Base-by-base conservation (phyloP, 345 rosid genomes). In the Excoecaria agallocha region DNA sequence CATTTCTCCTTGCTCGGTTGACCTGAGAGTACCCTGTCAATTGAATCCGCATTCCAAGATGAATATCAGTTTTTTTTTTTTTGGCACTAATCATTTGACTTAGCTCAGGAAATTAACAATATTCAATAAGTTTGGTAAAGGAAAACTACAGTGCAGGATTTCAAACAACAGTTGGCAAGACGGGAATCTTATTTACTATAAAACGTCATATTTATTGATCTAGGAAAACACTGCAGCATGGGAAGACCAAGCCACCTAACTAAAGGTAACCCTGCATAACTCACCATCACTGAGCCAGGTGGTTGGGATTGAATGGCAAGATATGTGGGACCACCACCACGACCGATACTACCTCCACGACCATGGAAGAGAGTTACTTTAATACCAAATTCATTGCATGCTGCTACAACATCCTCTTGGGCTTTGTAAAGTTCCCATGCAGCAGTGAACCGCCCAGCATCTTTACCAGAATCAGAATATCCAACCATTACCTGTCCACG, bases 351-450 rank as follows among this genome's bases (percentile, higher is more conserved):
- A 75, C 98, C 98, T 74, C 98, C 98, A 74, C 98, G 93, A 17
- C 98, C 98, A 85, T 94, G 98, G 85, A 94, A 94, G 60, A 92
- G 86, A 54, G 98, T 92, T 68, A 94, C 89, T 84, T 92, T 92
- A 54, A 94, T 89, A 51, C 97, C 97, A 82, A 65, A 89, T 73
- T 93, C 97, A 69, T 89, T 90, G 77, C 98, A 94, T 30, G 98
- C 97, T 49, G 93, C 93, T 65, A 90, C 98, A 86, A 94, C 99
- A 85, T 93, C 92, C 84, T 93, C 98, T 77, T 92, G 98, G 58
- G 98, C 98, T 85, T 94, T 94, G 84, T 94, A 94, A 37, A 94
- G 96, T 80, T 94, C 99, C 98, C 98, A 94, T 11, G 98, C 99
- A 46, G 99, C 99, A 19, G 99, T 91, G 79, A 94, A 94, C 64